Evolutionary conservation across 1,284 basidiomycete species (phyloP).

Genomic region (Moesziomyces globuligerus): DNA sequence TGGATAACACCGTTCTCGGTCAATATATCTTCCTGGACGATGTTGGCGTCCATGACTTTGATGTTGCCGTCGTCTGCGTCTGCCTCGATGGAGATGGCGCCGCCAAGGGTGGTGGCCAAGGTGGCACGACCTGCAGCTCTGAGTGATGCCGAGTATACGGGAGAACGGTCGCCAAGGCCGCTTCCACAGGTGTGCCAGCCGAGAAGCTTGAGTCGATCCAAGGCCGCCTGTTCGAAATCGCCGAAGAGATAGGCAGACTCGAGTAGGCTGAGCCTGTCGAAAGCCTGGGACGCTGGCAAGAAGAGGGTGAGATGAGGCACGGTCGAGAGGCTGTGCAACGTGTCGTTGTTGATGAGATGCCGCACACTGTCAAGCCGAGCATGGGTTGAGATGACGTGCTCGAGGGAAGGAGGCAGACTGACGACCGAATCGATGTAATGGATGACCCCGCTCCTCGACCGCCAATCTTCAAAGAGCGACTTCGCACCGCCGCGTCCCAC

Average conservation of each 20-base stretch:
- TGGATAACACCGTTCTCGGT: slow-evolving; percentile 77
- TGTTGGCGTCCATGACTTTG: slow-evolving; percentile 27
- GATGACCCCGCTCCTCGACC: slow-evolving; percentile 75
- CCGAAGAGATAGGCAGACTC: slow-evolving; percentile 58
- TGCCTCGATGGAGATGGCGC: slow-evolving; percentile 39
- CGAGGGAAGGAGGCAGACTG: slow-evolving; percentile 77
- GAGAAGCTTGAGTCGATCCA: slow-evolving; percentile 60
- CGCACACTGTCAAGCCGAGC: slow-evolving; percentile 60
- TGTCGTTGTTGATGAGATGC: slow-evolving; percentile 64
- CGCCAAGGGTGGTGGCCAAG: slow-evolving; percentile 59
- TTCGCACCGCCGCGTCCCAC: slow-evolving; percentile 75
- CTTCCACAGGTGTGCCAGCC: slow-evolving; percentile 62
- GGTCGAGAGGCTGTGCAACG: slow-evolving; percentile 49
- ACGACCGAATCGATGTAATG: slow-evolving; percentile 81
- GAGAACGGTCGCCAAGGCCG: slow-evolving; percentile 52
- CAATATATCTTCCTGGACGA: slow-evolving; percentile 62
- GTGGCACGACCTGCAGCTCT: slow-evolving; percentile 17
- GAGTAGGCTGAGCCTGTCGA: slow-evolving; percentile 68
- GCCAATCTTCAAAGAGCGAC: slow-evolving; percentile 69
- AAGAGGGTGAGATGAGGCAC: slow-evolving; percentile 84
- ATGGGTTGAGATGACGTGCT: slow-evolving; percentile 53
- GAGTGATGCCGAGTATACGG: slow-evolving; percentile 50
- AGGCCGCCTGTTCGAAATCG: slow-evolving; percentile 38
- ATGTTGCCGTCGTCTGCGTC: slow-evolving; percentile 21
- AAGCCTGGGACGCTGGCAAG: slow-evolving; percentile 85